Base-by-base conservation (phyloP, 805 yeast species). In the Candida nonsorbophila region DNA sequence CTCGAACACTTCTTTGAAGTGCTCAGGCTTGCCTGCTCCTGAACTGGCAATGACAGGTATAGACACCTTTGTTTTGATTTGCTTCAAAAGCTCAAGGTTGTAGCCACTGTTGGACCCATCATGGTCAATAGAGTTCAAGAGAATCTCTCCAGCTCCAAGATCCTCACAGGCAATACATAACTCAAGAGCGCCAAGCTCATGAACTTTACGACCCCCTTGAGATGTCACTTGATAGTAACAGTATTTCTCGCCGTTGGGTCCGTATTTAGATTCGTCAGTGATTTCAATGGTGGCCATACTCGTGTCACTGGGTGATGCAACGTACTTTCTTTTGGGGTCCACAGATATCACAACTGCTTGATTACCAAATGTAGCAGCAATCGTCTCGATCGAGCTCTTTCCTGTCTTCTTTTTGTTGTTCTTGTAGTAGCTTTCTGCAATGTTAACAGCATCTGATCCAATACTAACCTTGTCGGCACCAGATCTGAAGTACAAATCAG, bases 381-480 rank as follows among this genome's bases (percentile, higher is more conserved):
- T 92, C 0, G 94, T 81, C 58, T 92, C 99, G 42, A 92, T 90
- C 14, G 98, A 95, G 0, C 94, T 70, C 2, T 62, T 68, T 0
- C 98, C 98, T 25, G 73, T 69, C 25, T 80, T 77, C 19, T 50
- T 55, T 15, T 62, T 56, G 23, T 79, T 81, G 27, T 65, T 64
- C 1, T 66, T 71, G 55, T 82, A 84, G 55, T 65, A 92, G 21
- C 74, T 64, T 51, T 87, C 95, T 4, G 97, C 97, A 18, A 95
- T 94, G 28, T 60, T 55, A 2, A 92, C 98, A 0, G 99, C 95
- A 60, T 92, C 99, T 6, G 94, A 75, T n/a, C 99, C 99, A 49
- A 92, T 92, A 25, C 95, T 84, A 5, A 92, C 94, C 53, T 92
- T 92, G 58, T 92, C 99, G 10, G 99, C 99, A 38, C 99, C 99